Evolutionary conservation across 2,329 filamentous ascomycete genomes (phyloP), one percentile per base, ranked within the genome.

Genomic region (Cercospora sesami): DNA sequence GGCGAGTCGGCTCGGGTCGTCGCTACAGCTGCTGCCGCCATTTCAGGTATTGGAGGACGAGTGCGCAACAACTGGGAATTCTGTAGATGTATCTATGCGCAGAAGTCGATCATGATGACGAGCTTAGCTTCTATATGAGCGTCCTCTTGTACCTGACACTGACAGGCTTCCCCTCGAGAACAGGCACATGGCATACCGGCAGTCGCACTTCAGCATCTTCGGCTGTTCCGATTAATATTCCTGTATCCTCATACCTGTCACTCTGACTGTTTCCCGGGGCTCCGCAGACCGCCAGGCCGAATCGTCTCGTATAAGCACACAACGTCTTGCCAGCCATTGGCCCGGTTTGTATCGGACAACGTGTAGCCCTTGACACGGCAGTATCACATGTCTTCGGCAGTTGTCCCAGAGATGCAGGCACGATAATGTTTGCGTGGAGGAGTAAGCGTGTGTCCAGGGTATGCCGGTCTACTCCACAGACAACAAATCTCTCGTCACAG

Each of bases 11-110:
- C 45, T 12, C 45, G 21, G 5, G 18, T 51, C 12, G 45, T 60
- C 12, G 58, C 58, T 42, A 42, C 58, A 42, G 58, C 58, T 26
- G 58, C 21, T n/a, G 58, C 58, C 31, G 58, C 58, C 33, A 42
- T 60, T 23, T 60, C 33, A 2, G 2, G 9, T 3, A 26, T 16
- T 9, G 5, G 58, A 39, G 21, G 6, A 18, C 39, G 16, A 18
- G 16, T n/a, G 16, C 18, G 39, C 39, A 45, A 45, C 7, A n/a
- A 18, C 18, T 45, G 5, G 36, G n/a, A 45, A 9, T n/a, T 8
- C 18, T 45, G 39, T 45, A 45, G 18, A 45, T 18, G 7, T 45
- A n/a, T 45, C 39, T 45, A 45, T 45, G 39, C 8, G 28, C 28
- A 30, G 28, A 30, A 30, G 28, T 30, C 28, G 28, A 30, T 30